Evolutionary conservation across 2,329 filamentous ascomycete species (phyloP), one percentile per base, ranked within the genome.

Genomic region (Acrodontium crateriforme): DNA sequence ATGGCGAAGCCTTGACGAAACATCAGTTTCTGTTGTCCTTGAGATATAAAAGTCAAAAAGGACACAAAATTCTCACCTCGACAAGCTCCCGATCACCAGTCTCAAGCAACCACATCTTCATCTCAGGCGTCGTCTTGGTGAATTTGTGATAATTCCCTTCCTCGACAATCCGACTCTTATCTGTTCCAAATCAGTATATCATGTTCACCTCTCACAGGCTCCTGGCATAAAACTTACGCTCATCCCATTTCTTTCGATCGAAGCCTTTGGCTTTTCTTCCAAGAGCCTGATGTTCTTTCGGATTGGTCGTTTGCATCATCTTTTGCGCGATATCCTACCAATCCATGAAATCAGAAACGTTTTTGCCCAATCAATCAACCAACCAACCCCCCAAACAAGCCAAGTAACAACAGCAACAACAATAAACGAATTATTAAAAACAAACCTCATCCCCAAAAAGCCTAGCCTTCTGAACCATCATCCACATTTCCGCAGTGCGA

Each of bases 61-160:
- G 5, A n/a, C 11, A 12, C 4, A 14, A 13, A 16, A 15, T 12
- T 32, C 63, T 63, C 17, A 71, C 71, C 53, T 76, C 74, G 2
- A 78, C 69, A 13, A 80, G 44, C 49, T 74, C 65, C 24, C 65
- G 54, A 4, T 70, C 62, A 0, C 67, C 71, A 2, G 76, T 79
- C 6, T 46, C 58, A 23, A 78, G 47, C 36, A 81, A 43, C 52
- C 56, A 47, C 16, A 48, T 52, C 26, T 50, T 55, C 39, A 78
- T 46, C 10, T 54, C 53, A 4, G 50, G 47, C 2, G 20, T 60
- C 54, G n/a, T 41, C n/a, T 45, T 43, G 3, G 62, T 68, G 40
- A 78, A 78, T 43, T 78, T 78, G 41, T 64, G 58, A 26, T 61
- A 58, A 29, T 63, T 76, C 2, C 67, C 73, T 10, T 65, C 56